These are phyloP conservation scores for Entomortierella chlamydospora DNA, from an alignment of 192 early-diverging fungal genomes.

Conservation along the genomic window DNA sequence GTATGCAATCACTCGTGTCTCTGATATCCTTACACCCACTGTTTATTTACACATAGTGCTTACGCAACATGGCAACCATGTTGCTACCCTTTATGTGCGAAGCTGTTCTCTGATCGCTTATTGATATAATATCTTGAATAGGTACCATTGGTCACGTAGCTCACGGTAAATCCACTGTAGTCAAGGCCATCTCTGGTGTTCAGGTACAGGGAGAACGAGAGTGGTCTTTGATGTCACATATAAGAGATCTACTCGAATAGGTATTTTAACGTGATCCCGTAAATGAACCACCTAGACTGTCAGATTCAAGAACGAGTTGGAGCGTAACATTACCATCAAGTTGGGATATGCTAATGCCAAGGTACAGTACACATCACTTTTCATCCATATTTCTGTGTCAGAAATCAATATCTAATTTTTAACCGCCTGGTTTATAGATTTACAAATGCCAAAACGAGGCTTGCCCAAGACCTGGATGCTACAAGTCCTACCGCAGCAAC, in stretches of 20 bases:
- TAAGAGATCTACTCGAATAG: background rate
- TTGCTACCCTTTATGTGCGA: too few relatives aligned
- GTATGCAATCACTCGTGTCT: conserved; percentile 52
- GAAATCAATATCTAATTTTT: background rate
- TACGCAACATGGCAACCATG: background rate
- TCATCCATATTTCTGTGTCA: background rate
- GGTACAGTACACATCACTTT: conserved; percentile 47
- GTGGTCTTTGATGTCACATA: background rate
- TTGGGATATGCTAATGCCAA: conserved; percentile 99
- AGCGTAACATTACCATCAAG: conserved; percentile 99
- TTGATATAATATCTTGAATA: conserved; percentile 28
- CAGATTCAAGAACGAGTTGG: conserved; percentile 97
- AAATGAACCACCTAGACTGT: conserved; percentile 71
- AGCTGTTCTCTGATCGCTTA: too few relatives aligned
- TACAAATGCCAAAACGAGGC: conserved; percentile 96
- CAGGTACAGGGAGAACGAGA: conserved; percentile 60
- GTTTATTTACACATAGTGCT: background rate
- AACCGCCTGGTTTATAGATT: conserved; percentile 66
- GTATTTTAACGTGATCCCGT: background rate
- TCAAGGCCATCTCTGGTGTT: conserved; percentile 98
- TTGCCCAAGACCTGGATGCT: conserved; percentile 97
- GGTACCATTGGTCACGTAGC: conserved; percentile 99
- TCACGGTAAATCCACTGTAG: conserved; percentile 99
- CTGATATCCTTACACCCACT: too few relatives aligned
- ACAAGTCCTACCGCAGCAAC: conserved; percentile 85